phyloP scores from a whole-genome alignment of 768 basidiomycete genomes.

The Suillus luteus region DNA sequence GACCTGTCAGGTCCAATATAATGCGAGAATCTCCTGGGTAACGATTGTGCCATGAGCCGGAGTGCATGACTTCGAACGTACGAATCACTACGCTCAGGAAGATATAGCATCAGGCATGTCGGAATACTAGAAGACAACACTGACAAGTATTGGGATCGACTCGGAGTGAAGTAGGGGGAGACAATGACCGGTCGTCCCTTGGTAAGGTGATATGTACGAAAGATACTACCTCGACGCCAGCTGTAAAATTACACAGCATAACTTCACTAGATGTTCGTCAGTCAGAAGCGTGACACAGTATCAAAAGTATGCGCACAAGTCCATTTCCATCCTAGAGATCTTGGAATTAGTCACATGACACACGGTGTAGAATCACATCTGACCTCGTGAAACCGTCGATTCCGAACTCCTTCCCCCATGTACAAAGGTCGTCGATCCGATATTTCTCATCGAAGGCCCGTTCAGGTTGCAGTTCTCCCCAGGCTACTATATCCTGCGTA shows the following conservation, averaged over 20 bases:
- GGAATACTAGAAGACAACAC: neutral
- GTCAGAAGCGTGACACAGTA: neutral
- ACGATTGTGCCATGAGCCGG: slow-evolving; percentile 44
- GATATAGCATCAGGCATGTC: neutral
- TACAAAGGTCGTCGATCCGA: slow-evolving; percentile 33
- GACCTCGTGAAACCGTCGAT: slow-evolving; percentile 38
- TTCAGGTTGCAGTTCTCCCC: slow-evolving; percentile 30
- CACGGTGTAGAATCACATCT: neutral
- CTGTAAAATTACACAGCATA: slow-evolving; percentile 49
- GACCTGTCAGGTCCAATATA: slow-evolving; percentile 41
- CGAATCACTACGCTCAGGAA: neutral
- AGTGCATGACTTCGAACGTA: slow-evolving; percentile 27
- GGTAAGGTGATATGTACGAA: slow-evolving; percentile 34
- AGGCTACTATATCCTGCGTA: slow-evolving; percentile 37
- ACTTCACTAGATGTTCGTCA: slow-evolving; percentile 40
- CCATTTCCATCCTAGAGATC: slow-evolving; percentile 45
- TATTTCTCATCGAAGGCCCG: slow-evolving; percentile 22
- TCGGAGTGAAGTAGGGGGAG: neutral
- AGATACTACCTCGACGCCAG: slow-evolving; percentile 41
- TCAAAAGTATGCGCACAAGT: slow-evolving; percentile 39
- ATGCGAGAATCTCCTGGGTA: slow-evolving; percentile 48
- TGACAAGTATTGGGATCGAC: neutral
- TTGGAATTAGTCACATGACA: neutral
- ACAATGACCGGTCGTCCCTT: neutral
- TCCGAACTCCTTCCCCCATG: slow-evolving; percentile 33